Evolutionary conservation across 495 filamentous ascomycete genomes (phyloP).

Genomic region (Evernia prunastri): DNA sequence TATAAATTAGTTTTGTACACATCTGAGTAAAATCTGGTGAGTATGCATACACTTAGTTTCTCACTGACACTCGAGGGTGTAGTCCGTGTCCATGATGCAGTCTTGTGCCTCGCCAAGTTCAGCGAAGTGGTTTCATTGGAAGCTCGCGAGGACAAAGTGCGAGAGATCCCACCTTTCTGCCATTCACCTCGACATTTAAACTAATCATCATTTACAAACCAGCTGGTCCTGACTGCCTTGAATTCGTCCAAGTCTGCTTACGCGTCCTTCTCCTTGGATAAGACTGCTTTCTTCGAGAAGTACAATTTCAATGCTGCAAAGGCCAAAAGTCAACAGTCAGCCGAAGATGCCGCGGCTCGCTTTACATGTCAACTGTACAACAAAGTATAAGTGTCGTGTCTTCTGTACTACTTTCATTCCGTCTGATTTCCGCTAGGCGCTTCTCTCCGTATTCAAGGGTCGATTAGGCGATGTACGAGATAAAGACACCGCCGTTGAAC

Average conservation of each 20-base stretch:
- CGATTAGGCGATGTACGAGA: conserved; percentile 54
- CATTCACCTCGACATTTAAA: conserved; percentile 3
- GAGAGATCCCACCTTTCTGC: neutral
- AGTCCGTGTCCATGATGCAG: conserved; percentile 67
- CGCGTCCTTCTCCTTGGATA: conserved; percentile 69
- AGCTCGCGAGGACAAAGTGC: conserved; percentile 65
- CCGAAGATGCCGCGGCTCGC: conserved; percentile 38
- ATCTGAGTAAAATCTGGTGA: neutral
- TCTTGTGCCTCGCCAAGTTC: conserved; percentile 88
- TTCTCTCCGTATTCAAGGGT: conserved; percentile 69
- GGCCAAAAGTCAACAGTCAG: conserved; percentile 16
- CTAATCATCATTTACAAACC: conserved; percentile 19
- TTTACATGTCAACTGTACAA: conserved; percentile 72
- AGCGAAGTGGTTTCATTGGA: conserved; percentile 84
- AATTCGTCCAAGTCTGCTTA: conserved; percentile 95
- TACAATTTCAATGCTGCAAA: conserved; percentile 56
- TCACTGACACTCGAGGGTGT: conserved; percentile 71
- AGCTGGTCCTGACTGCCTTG: conserved; percentile 77
- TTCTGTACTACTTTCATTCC: conserved; percentile 5
- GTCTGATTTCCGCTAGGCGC: conserved; percentile 41
- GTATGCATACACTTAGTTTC: conserved; percentile 70
- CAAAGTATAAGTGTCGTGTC: conserved; percentile 42
- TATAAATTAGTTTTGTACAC: too few species aligned
- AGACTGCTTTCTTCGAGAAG: conserved; percentile 69
- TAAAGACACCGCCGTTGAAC: conserved; percentile 72